A percentile compares a stretch with the other conserved stretches of the same genome.
Evolutionary conservation across 129 eudicot genomes (phyloP).

Genomic region (carrot (Daucus carota)): DNA sequence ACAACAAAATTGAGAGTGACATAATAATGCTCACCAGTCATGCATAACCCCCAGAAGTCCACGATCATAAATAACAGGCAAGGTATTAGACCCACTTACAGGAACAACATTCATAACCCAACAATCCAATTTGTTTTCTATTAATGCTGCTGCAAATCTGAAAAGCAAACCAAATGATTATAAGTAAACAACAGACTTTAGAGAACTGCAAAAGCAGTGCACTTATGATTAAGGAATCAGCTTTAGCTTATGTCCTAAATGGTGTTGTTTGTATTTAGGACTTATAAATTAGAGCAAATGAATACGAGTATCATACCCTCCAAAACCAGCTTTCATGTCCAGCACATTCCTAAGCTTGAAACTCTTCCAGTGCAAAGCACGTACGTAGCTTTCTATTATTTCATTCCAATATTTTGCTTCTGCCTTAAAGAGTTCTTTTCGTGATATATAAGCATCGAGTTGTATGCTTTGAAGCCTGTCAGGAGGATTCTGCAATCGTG

Average conservation of each 20-base stretch:
- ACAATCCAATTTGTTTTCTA: conserved; percentile 58
- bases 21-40: conserved; percentile 59
- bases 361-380: conserved; percentile 59
- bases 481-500: conserved; percentile 71
- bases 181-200: neutral
- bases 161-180: conserved; percentile 9
- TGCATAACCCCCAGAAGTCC: conserved; percentile 97
- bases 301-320: conserved; percentile 49
- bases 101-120: conserved; percentile 98
- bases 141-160: conserved; percentile 96
- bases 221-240: neutral
- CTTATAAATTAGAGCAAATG: neutral
- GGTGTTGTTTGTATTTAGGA: neutral
- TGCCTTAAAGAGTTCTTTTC: conserved; percentile 84
- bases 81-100: conserved; percentile 81
- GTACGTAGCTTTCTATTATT: conserved; percentile 67
- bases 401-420: conserved; percentile 91
- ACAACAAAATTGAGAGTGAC: neutral
- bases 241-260: neutral
- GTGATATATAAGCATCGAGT: conserved; percentile 74
- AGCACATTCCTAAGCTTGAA: conserved; percentile 71
- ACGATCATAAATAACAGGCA: conserved; percentile 93
- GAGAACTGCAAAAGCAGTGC: neutral
- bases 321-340: conserved; percentile 99
- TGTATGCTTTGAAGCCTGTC: conserved; percentile 78